A percentile compares a stretch with the other conserved stretches of the same genome.
Conservation (phyloP, 2,329 filamentous ascomycete species). For the Penicillium sp. region DNA sequence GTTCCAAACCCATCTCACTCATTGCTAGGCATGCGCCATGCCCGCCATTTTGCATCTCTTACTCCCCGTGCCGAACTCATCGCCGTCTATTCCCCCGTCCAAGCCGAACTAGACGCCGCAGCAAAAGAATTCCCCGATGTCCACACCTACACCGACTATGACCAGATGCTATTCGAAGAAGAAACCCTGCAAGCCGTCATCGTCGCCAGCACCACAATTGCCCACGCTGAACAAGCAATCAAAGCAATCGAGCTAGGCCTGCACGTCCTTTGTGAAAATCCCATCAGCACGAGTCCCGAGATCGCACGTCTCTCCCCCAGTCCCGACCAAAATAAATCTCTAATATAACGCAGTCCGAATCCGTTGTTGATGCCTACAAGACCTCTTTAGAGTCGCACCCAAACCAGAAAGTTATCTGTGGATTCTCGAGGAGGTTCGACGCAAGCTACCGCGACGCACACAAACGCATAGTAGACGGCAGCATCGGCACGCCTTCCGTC, state of each 20-base stretch:
- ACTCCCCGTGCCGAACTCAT: constrained; percentile 50
- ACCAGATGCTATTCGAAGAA: constrained; percentile 53
- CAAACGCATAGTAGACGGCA: constrained; percentile 50
- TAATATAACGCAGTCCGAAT: constrained; percentile 47
- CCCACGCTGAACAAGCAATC: constrained; percentile 56
- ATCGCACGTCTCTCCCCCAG: constrained; percentile 5
- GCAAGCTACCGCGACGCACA: constrained; percentile 62
- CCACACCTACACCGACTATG: constrained; percentile 51
- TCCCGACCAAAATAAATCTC: neutral
- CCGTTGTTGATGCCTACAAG: constrained; percentile 52
- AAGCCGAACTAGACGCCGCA: constrained; percentile 48
- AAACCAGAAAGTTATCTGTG: constrained; percentile 60
- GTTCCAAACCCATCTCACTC: neutral
- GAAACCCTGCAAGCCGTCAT: constrained; percentile 53
- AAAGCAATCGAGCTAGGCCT: constrained; percentile 53
- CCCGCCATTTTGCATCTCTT: constrained; percentile 44
- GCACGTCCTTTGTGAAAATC: constrained; percentile 57
- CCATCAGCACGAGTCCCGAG: constrained; percentile 16
- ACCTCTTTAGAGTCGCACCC: constrained; percentile 53
- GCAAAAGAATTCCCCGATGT: constrained; percentile 45
- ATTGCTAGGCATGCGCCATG: constrained; percentile 42
- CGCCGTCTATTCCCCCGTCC: constrained; percentile 46
- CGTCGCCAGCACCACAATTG: constrained; percentile 52
- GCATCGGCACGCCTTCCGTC: constrained; percentile 60
- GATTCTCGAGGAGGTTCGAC: constrained; percentile 66